Conservation (phyloP, 768 basidiomycete genomes). For the Lactarius tabidus region DNA sequence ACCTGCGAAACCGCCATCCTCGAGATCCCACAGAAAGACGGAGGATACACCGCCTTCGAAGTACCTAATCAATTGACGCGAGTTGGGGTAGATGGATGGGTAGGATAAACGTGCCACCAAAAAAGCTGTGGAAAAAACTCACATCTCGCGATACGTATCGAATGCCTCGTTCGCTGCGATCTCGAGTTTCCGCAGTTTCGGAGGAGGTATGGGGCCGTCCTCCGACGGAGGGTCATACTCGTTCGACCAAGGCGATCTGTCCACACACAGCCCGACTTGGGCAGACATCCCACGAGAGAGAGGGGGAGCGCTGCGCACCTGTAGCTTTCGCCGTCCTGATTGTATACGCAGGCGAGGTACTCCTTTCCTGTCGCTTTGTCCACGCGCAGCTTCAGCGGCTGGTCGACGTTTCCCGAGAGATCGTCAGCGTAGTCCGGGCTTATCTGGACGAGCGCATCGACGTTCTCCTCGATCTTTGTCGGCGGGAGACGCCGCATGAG, state of each 20-base stretch:
- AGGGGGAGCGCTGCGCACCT: conserved; percentile 43
- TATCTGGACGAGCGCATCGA: conserved; percentile 72
- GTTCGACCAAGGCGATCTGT: conserved; percentile 97
- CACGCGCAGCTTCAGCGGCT: conserved; percentile 77
- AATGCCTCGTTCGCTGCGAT: conserved; percentile 94
- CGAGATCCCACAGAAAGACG: conserved; percentile 97
- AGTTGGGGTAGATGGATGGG: not conserved
- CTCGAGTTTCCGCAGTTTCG: conserved; percentile 86
- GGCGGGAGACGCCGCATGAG: conserved; percentile 96
- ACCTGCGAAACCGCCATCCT: conserved; percentile 94
- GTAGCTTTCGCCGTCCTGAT: conserved; percentile 87
- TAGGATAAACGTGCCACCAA: too few species aligned
- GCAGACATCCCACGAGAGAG: too few species aligned
- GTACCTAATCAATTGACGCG: conserved; percentile 54
- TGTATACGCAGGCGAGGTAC: conserved; percentile 92
- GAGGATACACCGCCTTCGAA: conserved; percentile 97
- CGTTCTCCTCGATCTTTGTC: conserved; percentile 81
- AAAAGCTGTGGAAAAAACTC: conserved; percentile 32
- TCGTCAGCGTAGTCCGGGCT: conserved; percentile 95
- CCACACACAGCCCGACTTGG: conserved; percentile 12
- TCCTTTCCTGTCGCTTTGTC: conserved; percentile 82
- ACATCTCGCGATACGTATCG: conserved; percentile 96
- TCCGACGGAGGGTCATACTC: conserved; percentile 88
- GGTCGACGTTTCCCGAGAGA: conserved; percentile 90
- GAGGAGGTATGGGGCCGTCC: conserved; percentile 82